Base-by-base conservation (phyloP, 345 rosid genomes). In the Clarkia xantiana region DNA sequence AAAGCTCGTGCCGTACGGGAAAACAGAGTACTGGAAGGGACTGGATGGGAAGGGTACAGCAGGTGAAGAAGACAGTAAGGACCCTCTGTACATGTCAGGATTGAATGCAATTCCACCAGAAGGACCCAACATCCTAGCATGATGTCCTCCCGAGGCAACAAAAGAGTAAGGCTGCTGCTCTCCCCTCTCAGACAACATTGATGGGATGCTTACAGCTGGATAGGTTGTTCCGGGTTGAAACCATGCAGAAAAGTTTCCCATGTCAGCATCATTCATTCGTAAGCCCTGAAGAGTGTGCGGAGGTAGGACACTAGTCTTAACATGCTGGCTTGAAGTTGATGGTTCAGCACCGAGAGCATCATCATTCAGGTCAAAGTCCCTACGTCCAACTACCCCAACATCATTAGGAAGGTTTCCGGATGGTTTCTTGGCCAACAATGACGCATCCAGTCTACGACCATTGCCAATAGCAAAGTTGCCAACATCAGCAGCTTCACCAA, bases 331-430 rank as follows among this genome's bases (percentile, higher is more conserved):
- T 51, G 69, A 61, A 14, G 58, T 45, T 12, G 79, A 66, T 49
- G 85, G 69, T 47, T 81, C 95, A 15, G 57, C 68, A 65, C 49
- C 91, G 63, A 61, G 51, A 1, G 95, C 94, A 44, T 90, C 95
- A 72, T 85, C 80, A 54, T 90, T 90, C 75, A 90, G 68, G 69
- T 90, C 97, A 40, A 86, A 86, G 62, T 79, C 95, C 60, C 82
- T 69, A 49, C 48, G 60, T 9, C 57, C 63, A 65, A 66, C 74
- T 39, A 29, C 4, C 8, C 36, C 36, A 4, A 29, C 36, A 29
- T 29, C 36, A 29, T 29, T 29, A 1, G 36, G 36, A 29, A 29
- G 36, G 36, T 29, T 29, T 29, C 36, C 36, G 8, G 36, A 5
- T 29, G 36, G 36, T 29, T 29, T 29, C 36, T 5, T 29, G 36